Evolutionary conservation across 306 rosid genomes (phyloP), one percentile per base, ranked within the genome.

Genomic region (Cucurbita ficifolia): DNA sequence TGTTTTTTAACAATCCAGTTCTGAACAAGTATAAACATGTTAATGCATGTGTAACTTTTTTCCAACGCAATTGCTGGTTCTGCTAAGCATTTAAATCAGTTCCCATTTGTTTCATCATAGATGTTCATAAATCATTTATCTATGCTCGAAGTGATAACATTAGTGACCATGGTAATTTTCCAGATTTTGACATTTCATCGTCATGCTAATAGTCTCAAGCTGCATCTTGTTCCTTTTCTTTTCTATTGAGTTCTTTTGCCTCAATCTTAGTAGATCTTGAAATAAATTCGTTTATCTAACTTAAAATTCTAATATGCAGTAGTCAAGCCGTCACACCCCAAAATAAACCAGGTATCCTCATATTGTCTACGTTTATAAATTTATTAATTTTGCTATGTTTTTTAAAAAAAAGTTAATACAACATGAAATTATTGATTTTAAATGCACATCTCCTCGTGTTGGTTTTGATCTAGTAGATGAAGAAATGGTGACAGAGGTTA

Each of bases 281-380:
- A 13, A 11, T 8, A 2, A 61, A 22, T 17, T n/a, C 14, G 1
- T 43, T 46, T 53, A 78, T 58, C 74, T 42, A 72, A 48, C 57
- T 76, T 74, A 72, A 72, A 39, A 53, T 64, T 75, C 5, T 58
- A 83, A 24, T 69, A 7, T 84, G 84, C 79, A 84, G 88, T 73
- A 77, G 75, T 61, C 85, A 79, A 72, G 78, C 74, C 19, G 82
- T 76, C 62, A 10, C 85, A 75, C 69, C 46, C 63, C 84, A 82
- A 40, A 81, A 77, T 51, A 87, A 75, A 72, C 84, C 72, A 81
- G 92, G 98, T 92, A 80, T 52, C 77, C 73, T 57, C 56, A 17
- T 69, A 69, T 45, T 22, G 57, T 69, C 53, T 8, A 29, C 18
- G 1, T 43, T 45, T 67, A 10, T 19, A 12, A 22, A 43, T 10